Evolutionary conservation across 2,329 filamentous ascomycete genomes (phyloP), one percentile per base, ranked within the genome.

Genomic region (Fusarium beomiforme): DNA sequence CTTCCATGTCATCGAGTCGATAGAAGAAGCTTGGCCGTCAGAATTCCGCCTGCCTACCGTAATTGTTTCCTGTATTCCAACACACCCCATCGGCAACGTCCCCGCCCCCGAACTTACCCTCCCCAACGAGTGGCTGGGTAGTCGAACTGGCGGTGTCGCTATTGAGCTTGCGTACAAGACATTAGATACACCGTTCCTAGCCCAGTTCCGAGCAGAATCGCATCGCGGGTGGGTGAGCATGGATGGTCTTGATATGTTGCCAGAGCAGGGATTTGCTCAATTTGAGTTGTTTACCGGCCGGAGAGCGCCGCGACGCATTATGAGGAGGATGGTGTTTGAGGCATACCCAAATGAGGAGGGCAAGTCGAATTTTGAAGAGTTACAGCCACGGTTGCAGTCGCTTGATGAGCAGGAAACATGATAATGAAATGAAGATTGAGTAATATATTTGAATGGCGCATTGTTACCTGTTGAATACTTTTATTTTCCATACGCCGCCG

Each of bases 261-360:
- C 91, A 1, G 93, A 95, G 78, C 92, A 95, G 77, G 93, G 91
- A 0, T 93, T 93, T 79, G 92, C 92, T 2, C 92, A 95, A 75
- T 95, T 95, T 76, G 93, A 95, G 79, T 81, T 95, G 5, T 93
- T 95, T 78, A 94, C 92, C 0, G 92, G 92, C 1, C 85, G 79
- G 11, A 67, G 79, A 51, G 79, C 80, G 1, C 80, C 80, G 8
- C 86, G 92, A 29, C 83, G 88, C 46, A 79, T 92, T 39, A 95
- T 95, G 92, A 87, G 91, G 67, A 84, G 88, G 43, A 90, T 90
- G 73, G 89, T 92, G 16, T 81, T 87, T 61, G 78, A 78, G 54
- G 81, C 84, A 3, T 86, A 85, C 58, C 81, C 81, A 1, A 80
- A 81, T 53, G 82, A 82, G 33, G 80, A 83, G 44, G 82, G 82